A percentile compares a stretch with the other conserved stretches of the same genome.
These are phyloP conservation scores for Pholiota molesta DNA, from an alignment of 768 basidiomycete species.

Conservation along the genomic window DNA sequence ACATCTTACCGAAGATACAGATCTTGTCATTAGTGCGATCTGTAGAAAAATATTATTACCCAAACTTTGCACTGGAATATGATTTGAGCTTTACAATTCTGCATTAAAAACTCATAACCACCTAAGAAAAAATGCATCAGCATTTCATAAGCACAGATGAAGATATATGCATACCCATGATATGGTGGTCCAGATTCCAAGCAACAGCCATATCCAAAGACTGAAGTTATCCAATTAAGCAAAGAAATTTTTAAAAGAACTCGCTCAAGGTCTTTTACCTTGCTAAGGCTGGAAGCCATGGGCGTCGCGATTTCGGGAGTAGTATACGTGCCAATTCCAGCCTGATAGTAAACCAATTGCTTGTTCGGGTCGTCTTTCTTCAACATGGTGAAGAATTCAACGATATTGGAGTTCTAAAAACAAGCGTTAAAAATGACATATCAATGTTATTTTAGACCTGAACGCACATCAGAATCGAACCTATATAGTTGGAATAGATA, in stretches of 20 bases:
- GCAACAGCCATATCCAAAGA: slow-evolving; percentile 47
- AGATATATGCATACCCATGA: slow-evolving; percentile 40
- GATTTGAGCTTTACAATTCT: slow-evolving; percentile 45
- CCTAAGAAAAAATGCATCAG: slow-evolving; percentile 27
- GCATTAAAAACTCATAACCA: slow-evolving; percentile 64
- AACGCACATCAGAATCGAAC: slow-evolving; percentile 42
- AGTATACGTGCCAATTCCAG: slow-evolving; percentile 59
- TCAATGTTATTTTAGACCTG: neutral
- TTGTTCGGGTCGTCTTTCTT: slow-evolving; percentile 51
- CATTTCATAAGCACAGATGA: neutral
- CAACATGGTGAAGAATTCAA: slow-evolving; percentile 50
- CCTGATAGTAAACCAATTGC: slow-evolving; percentile 64
- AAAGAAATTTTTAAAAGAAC: neutral
- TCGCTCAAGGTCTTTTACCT: slow-evolving; percentile 27
- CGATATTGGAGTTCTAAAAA: slow-evolving; percentile 50
- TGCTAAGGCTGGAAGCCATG: slow-evolving; percentile 43
- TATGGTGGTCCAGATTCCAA: slow-evolving; percentile 54
- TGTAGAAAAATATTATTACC: slow-evolving; percentile 15
- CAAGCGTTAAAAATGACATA: neutral
- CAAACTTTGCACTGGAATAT: neutral
- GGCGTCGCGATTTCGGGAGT: slow-evolving; percentile 46
- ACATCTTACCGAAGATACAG: slow-evolving; percentile 53
- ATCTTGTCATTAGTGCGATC: slow-evolving; percentile 54
- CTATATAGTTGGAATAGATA: slow-evolving; percentile 17
- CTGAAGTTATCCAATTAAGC: slow-evolving; percentile 18